Base-by-base conservation (phyloP, 805 yeast genomes). In the Saccharomycopsis lassenensis region DNA sequence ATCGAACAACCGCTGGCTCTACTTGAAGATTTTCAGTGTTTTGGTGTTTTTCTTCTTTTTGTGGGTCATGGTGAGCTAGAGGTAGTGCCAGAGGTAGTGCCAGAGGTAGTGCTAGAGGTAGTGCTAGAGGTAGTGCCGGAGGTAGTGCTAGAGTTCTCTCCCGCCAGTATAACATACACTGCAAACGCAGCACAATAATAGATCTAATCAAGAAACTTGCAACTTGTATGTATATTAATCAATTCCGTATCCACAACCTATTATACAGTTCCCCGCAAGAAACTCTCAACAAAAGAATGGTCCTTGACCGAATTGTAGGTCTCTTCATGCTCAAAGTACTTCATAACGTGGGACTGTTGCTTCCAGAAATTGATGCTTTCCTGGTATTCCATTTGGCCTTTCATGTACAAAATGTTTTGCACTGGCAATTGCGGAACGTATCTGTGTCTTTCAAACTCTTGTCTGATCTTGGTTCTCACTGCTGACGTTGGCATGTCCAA, bases 321-420 rank as follows among this genome's bases (percentile, higher is more conserved):
- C 29, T 68, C 69, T 55, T 70, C 77, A 48, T 75, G 76, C 47
- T 77, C 82, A 49, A 83, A 83, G 63, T 77, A 83, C 59, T 78
- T 74, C 75, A 80, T 65, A 30, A 83, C 84, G 57, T 83, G 93
- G 46, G 87, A 72, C 54, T 73, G 75, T 65, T 84, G 94, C 57
- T 83, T 84, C 94, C 94, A 83, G 64, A 83, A 83, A 61, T 84
- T 84, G 51, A 77, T 69, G 52, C 82, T 67, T 54, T 83, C 94
- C 61, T 83, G 94, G 59, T 75, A 84, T 57, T 84, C 94, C 91
- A 81, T 81, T 52, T 81, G 86, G 5, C 89, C 94, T 62, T 82
- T 80, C 62, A 81, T 74, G 47, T 73, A 72, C 40, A 84, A 63
- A 12, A 80, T 68, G 57, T 83, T 84, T 45, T 69, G 65, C 31